phyloP scores from a whole-genome alignment of 805 yeast species.

The Kazachstania martiniae region DNA sequence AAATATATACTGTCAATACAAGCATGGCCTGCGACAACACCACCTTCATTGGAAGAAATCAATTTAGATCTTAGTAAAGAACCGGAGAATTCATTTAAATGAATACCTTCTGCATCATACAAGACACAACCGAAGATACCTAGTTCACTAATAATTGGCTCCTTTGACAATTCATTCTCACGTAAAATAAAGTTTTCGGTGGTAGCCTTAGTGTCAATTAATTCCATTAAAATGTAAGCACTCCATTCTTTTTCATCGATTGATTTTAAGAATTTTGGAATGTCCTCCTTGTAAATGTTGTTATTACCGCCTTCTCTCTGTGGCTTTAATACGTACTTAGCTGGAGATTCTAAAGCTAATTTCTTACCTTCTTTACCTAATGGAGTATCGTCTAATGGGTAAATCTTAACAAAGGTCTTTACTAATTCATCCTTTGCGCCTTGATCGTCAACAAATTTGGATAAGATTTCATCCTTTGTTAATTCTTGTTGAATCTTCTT shows the following conservation, averaged over 20 bases:
- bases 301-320: constrained; percentile 99
- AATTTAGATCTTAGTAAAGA: constrained; percentile 84
- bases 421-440: constrained; percentile 24
- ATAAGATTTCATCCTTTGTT: constrained; percentile 42
- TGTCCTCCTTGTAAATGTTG: constrained; percentile 78
- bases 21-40: constrained; percentile 98
- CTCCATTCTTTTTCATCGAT: constrained; percentile 69
- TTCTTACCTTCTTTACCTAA: constrained; percentile 53
- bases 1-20: constrained; percentile 72
- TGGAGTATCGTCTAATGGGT: constrained; percentile 69
- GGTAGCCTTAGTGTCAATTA: constrained; percentile 63
- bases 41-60: constrained; percentile 87
- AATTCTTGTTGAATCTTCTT: constrained; percentile 89
- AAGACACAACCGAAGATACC: constrained; percentile 82
- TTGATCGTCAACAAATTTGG: constrained; percentile 31
- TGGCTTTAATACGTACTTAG: constrained; percentile 79
- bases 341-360: constrained; percentile 58
- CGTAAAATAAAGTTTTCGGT: constrained; percentile 61
- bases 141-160: constrained; percentile 76
- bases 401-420: constrained; percentile 70
- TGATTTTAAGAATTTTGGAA: constrained; percentile 56
- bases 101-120: constrained; percentile 55
- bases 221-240: constrained; percentile 88
- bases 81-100: constrained; percentile 63
- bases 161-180: constrained; percentile 49